These are phyloP conservation scores for Tulasnella sp. DNA, from an alignment of 768 basidiomycete genomes.

Conservation along the genomic window DNA sequence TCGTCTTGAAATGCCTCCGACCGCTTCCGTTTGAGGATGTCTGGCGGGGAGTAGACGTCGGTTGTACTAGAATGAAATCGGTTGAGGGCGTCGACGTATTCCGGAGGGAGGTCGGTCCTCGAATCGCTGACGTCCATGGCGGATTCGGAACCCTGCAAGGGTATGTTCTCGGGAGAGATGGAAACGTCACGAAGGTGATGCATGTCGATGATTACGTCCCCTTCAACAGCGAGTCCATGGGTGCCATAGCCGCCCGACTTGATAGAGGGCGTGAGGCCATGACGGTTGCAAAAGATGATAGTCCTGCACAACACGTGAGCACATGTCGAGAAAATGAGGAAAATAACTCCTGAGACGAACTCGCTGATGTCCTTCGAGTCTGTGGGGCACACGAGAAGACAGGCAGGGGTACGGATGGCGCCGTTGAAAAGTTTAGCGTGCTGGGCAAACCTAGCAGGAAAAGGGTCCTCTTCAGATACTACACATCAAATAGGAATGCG, in stretches of 20 bases:
- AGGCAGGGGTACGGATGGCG: constrained; percentile 46
- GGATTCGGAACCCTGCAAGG: constrained; percentile 10
- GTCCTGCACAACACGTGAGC: constrained; percentile 34
- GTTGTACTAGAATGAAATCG: neutral
- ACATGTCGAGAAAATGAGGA: neutral
- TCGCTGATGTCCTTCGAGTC: constrained; percentile 74
- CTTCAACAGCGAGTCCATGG: constrained; percentile 77
- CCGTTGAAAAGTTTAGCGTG: constrained; percentile 54
- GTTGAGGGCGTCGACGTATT: neutral
- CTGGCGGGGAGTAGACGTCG: constrained; percentile 1
- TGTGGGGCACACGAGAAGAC: constrained; percentile 57
- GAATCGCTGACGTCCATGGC: constrained; percentile 32
- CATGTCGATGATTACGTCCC: constrained; percentile 76
- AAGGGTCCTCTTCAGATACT: too few relatives aligned
- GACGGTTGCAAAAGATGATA: constrained; percentile 58
- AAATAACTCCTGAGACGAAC: constrained; percentile 35
- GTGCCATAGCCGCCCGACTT: constrained; percentile 89
- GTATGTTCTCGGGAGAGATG: constrained; percentile 40
- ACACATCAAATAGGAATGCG: neutral
- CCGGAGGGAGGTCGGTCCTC: constrained; percentile 31
- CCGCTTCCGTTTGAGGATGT: constrained; percentile 8
- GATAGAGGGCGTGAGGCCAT: constrained; percentile 60
- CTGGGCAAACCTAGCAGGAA: constrained; percentile 23
- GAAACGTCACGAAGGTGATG: constrained; percentile 50
- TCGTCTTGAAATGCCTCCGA: constrained; percentile 1